phyloP scores from a whole-genome alignment of 2,329 filamentous ascomycete genomes.

The Hyphodiscus sp. region DNA sequence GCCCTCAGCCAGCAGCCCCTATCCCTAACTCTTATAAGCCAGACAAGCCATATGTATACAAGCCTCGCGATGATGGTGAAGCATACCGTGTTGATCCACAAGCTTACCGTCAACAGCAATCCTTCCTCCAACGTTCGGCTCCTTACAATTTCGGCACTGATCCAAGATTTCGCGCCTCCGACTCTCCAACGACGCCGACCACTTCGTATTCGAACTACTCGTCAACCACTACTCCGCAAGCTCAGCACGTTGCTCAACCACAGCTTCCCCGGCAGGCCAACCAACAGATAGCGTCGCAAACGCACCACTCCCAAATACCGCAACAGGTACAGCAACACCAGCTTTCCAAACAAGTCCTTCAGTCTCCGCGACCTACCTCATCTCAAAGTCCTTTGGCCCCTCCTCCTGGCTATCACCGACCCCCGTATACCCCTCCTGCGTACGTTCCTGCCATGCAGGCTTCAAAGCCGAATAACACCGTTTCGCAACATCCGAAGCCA shows the following conservation, averaged over 20 bases:
- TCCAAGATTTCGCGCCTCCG: conserved; percentile 19
- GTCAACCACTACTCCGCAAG: background rate
- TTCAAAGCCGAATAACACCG: conserved; percentile 20
- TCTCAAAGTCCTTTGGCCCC: conserved; percentile 8
- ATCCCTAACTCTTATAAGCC: conserved; percentile 23
- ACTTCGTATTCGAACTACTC: conserved; percentile 1
- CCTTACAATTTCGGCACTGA: conserved; percentile 27
- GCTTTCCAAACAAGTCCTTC: background rate
- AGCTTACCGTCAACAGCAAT: conserved; percentile 29
- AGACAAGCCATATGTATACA: conserved; percentile 48
- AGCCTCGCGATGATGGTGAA: conserved; percentile 33
- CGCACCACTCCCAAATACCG: background rate
- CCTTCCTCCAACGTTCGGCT: conserved; percentile 27
- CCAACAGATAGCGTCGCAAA: no score
- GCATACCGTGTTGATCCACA: conserved; percentile 27
- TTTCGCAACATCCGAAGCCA: conserved; percentile 13
- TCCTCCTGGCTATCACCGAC: conserved; percentile 14
- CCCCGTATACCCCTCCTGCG: conserved; percentile 6
- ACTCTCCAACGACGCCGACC: background rate
- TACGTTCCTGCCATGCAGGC: conserved; percentile 4
- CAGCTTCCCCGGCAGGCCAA: no score
- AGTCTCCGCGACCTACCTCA: conserved; percentile 1
- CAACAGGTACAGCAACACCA: conserved; percentile 1
- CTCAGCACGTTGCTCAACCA: background rate
- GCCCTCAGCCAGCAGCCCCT: conserved; percentile 26